Evolutionary conservation across 495 filamentous ascomycete genomes (phyloP).

Genomic region (Penicillium paxilli): DNA sequence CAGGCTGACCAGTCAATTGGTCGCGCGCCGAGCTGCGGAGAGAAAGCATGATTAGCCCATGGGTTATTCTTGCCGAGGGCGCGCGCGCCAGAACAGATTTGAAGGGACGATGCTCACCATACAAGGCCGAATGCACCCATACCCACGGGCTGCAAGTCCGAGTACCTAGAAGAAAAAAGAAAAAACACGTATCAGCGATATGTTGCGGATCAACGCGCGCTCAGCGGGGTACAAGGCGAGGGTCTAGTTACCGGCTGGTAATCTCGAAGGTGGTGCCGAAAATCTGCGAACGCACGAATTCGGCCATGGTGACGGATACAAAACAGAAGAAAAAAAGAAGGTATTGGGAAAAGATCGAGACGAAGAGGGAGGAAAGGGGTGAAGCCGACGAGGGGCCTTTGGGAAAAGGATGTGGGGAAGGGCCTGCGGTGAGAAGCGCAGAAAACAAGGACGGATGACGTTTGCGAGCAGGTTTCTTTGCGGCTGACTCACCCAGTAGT

Average conservation of each 20-base stretch:
- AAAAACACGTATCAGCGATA: conserved; percentile 15
- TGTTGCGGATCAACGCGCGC: neutral
- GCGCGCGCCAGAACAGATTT: conserved; percentile 7
- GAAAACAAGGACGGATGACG: conserved; percentile 44
- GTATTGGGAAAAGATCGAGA: neutral
- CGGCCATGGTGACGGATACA: conserved; percentile 74
- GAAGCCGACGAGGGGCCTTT: conserved; percentile 10
- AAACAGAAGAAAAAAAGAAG: conserved; percentile 3
- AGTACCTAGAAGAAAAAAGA: conserved; percentile 62
- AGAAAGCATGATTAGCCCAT: conserved; percentile 15
- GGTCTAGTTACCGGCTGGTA: conserved; percentile 96
- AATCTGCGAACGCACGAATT: conserved; percentile 99
- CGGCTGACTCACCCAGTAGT: conserved; percentile 22
- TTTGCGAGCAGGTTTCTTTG: conserved; percentile 29
- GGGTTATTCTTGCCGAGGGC: conserved; percentile 4
- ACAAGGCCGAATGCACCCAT: conserved; percentile 99
- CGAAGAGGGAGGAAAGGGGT: conserved; percentile 15
- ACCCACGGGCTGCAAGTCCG: conserved; percentile 95
- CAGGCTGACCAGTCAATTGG: conserved; percentile 91
- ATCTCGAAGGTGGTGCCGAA: conserved; percentile 99
- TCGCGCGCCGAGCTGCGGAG: conserved; percentile 83
- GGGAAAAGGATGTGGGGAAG: conserved; percentile 38
- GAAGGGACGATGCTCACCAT: conserved; percentile 63
- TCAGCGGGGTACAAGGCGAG: conserved; percentile 15
- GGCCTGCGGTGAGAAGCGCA: conserved; percentile 28